Evolutionary conservation across 108 stramenopile species (phyloP), one percentile per base, ranked within the genome.

Genomic region (Epithemia pelagica): DNA sequence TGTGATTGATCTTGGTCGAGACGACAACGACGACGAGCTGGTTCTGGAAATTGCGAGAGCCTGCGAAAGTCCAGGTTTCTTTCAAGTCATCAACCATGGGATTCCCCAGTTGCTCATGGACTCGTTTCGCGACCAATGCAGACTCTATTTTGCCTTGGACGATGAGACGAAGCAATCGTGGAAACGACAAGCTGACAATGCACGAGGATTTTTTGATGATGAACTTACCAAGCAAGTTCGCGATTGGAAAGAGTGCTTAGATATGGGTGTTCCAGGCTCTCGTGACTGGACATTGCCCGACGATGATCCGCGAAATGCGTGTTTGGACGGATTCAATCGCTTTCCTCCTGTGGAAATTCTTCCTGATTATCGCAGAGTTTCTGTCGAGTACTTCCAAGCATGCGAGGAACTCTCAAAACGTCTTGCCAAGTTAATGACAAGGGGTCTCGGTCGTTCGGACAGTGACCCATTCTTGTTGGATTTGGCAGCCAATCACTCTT

Each of bases 171-270:
- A 94, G 64, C 7, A 68, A 2, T 52, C 51, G 19, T 74, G 86
- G 73, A 91, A 92, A 83, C 87, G 96, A 0, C 78, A 78, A 52
- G 75, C 71, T 46, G 52, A 64, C 30, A 94, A 95, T 77, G 78
- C 94, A 22, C 74, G 96, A 54, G 96, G 96, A 32, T 96, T 75
- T 59, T 96, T 92, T 70, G 94, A 96, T 57, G 96, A 96, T 67
- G 96, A 96, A 65, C 74, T 95, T 55, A 96, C 96, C 55, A 95
- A 96, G 69, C 82, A 90, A 70, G 80, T 75, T 29, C 76, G 78
- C 28, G 96, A 96, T 69, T 95, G 92, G 92, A 96, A 95, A 69
- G 82, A 95, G 53, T 69, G 74, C 27, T 69, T 96, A 37, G 96
- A 96, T 75, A 61, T 95, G 54, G 96, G 96, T 23, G 82, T 83